Evolutionary conservation across 73 alveolate genomes (phyloP).

Genomic region (Paramecium tetraurelia): DNA sequence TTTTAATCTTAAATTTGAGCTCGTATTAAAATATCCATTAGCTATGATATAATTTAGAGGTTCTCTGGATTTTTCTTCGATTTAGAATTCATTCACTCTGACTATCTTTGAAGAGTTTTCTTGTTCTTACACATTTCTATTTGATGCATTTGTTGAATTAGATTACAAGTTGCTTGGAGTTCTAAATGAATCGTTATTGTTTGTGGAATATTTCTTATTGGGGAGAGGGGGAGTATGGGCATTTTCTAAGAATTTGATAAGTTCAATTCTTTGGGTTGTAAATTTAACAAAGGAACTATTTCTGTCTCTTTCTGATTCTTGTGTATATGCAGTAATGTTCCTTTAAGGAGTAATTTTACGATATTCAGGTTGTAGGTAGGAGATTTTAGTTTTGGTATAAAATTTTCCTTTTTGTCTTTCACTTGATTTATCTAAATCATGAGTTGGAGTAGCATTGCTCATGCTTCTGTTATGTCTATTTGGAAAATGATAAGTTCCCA

Average conservation of each 20-base stretch:
- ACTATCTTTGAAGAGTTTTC: not conserved
- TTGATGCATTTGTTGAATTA: constrained; percentile 34
- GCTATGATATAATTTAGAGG: not conserved
- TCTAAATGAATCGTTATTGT: constrained; percentile 31
- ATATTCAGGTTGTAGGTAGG: not conserved
- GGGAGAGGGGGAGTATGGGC: constrained; percentile 50
- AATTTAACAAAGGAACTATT: constrained; percentile 15
- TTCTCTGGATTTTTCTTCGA: not conserved
- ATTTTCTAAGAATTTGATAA: constrained; percentile 1
- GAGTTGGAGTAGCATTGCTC: not conserved
- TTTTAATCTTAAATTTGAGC: not conserved
- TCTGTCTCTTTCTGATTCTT: constrained; percentile 20
- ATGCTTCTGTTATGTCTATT: not conserved
- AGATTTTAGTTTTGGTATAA: not conserved
- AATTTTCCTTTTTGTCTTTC: not conserved
- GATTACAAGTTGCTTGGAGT: constrained; percentile 32
- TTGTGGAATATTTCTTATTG: not conserved
- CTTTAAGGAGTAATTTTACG: not conserved
- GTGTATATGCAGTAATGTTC: not conserved
- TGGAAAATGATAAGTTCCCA: not conserved
- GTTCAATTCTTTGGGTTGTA: constrained; percentile 7
- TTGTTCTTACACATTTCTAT: not conserved
- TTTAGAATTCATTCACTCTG: not conserved
- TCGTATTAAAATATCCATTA: not conserved
- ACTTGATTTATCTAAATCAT: not conserved